A percentile compares a stretch with the other conserved stretches of the same genome.
Conservation (phyloP, 352 stramenopile species). For the Peronospora tabacina region DNA sequence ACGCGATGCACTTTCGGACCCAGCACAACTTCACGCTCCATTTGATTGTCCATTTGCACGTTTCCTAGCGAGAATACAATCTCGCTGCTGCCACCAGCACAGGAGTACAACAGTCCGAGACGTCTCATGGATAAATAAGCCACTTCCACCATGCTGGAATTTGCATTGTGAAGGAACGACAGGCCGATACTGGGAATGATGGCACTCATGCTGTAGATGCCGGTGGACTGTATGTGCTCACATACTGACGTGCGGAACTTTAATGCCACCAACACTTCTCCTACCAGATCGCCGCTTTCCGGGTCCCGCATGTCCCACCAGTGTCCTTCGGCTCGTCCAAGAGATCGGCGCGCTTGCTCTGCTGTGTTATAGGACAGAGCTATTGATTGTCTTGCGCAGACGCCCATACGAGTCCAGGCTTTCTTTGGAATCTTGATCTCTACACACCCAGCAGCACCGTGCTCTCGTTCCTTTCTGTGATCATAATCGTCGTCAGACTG, state of each 20-base stretch:
- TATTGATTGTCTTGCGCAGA: slow-evolving; percentile 58
- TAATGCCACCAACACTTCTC: slow-evolving; percentile 73
- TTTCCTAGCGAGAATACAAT: slow-evolving; percentile 78
- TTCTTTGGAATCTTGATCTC: slow-evolving; percentile 83
- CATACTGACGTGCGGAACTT: slow-evolving; percentile 69
- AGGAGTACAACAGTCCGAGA: slow-evolving; percentile 66
- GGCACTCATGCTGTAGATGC: slow-evolving; percentile 70
- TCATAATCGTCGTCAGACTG: slow-evolving; percentile 37
- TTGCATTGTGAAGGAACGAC: slow-evolving; percentile 81
- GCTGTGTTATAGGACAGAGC: slow-evolving; percentile 73
- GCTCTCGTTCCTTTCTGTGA: slow-evolving; percentile 22
- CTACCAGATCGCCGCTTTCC: slow-evolving; percentile 62
- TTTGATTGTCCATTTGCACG: slow-evolving; percentile 87
- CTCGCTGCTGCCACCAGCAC: slow-evolving; percentile 71
- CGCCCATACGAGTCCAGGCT: slow-evolving; percentile 65
- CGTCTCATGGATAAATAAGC: slow-evolving; percentile 81
- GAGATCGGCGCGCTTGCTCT: slow-evolving; percentile 56
- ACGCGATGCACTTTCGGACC: slow-evolving; percentile 74
- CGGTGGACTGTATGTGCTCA: slow-evolving; percentile 42
- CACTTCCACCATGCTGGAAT: slow-evolving; percentile 80
- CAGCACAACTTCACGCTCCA: slow-evolving; percentile 79
- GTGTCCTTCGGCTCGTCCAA: slow-evolving; percentile 65
- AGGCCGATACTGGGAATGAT: slow-evolving; percentile 75
- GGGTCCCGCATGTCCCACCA: slow-evolving; percentile 82
- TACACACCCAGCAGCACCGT: slow-evolving; percentile 42